Percentiles rank a stretch among this genome's conserved stretches.
phyloP scores from a whole-genome alignment of 1,284 basidiomycete genomes.

The Thecaphora frezii region DNA sequence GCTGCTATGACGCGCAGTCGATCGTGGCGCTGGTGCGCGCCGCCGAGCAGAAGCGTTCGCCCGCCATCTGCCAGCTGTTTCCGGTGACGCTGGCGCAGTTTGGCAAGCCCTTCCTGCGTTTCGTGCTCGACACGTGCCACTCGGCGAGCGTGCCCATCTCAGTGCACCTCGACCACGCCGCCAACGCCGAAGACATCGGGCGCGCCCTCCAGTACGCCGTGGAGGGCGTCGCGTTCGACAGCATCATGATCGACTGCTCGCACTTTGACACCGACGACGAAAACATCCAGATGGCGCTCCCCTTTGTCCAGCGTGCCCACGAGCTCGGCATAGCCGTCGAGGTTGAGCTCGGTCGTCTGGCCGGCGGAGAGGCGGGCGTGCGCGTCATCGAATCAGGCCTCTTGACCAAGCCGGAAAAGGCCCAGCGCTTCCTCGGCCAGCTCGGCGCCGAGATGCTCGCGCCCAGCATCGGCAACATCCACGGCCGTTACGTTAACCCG shows the following conservation, averaged over 20 bases:
- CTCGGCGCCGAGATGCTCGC: slow-evolving; percentile 62
- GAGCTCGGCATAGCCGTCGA: slow-evolving; percentile 61
- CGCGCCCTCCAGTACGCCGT: slow-evolving; percentile 25
- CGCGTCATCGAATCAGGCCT: slow-evolving; percentile 61
- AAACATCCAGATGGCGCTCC: slow-evolving; percentile 32
- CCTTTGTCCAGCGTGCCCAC: slow-evolving; percentile 44
- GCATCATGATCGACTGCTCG: slow-evolving; percentile 39
- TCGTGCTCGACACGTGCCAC: slow-evolving; percentile 22
- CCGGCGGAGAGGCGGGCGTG: slow-evolving; percentile 63
- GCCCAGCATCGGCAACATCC: slow-evolving; percentile 62
- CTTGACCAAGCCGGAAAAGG: slow-evolving; percentile 61
- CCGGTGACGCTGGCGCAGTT: slow-evolving; percentile 40
- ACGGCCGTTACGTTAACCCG: slow-evolving; percentile 52
- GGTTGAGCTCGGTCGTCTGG: slow-evolving; percentile 62
- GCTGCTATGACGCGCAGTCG: slow-evolving; percentile 23
- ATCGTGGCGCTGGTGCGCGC: slow-evolving; percentile 27
- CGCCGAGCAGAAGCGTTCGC: slow-evolving; percentile 21
- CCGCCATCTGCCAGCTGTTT: slow-evolving; percentile 30
- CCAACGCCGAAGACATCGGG: slow-evolving; percentile 25
- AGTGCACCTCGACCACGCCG: slow-evolving; percentile 40
- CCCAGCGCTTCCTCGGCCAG: slow-evolving; percentile 13
- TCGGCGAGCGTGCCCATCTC: slow-evolving; percentile 27
- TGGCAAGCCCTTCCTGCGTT: slow-evolving; percentile 25
- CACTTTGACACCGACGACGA: slow-evolving; percentile 36
- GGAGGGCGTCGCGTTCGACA: slow-evolving; percentile 21